These are phyloP conservation scores for Fusarium sp. DNA, from an alignment of 2,329 filamentous ascomycete species.

Conservation along the genomic window DNA sequence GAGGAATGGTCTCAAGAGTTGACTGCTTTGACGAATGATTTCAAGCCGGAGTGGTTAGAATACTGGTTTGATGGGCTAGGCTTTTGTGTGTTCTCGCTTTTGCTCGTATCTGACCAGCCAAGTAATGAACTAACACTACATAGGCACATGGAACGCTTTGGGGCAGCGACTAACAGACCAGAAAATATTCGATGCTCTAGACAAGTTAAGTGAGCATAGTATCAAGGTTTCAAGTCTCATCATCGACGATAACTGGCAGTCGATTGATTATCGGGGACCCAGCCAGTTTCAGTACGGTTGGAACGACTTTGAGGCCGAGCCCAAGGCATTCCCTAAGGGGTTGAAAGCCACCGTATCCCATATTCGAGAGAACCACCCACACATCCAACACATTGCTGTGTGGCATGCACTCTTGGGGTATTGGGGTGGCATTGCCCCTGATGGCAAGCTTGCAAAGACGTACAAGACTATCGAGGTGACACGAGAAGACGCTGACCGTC, in stretches of 20 bases:
- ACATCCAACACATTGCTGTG: slow-evolving; percentile 86
- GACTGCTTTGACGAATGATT: slow-evolving; percentile 60
- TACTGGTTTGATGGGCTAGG: slow-evolving; percentile 94
- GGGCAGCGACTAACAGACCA: slow-evolving; percentile 86
- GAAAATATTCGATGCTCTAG: slow-evolving; percentile 81
- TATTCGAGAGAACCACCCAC: slow-evolving; percentile 77
- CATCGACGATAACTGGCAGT: slow-evolving; percentile 98
- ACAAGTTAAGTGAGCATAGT: slow-evolving; percentile 75
- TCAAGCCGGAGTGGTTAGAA: slow-evolving; percentile 78
- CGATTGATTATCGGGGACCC: slow-evolving; percentile 67
- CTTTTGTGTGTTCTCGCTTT: slow-evolving; percentile 73
- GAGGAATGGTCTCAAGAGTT: slow-evolving; percentile 62
- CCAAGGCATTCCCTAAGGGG: slow-evolving; percentile 81
- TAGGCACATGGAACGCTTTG: slow-evolving; percentile 91
- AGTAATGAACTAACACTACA: slow-evolving; percentile 30
- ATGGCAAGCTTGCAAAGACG: slow-evolving; percentile 77
- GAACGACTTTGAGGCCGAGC: slow-evolving; percentile 89
- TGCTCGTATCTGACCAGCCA: neutral
- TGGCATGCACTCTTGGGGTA: slow-evolving; percentile 94
- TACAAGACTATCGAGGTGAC: slow-evolving; percentile 80
- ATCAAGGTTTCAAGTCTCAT: slow-evolving; percentile 89
- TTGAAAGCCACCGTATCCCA: slow-evolving; percentile 77
- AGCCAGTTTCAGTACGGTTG: slow-evolving; percentile 73
- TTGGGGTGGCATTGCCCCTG: slow-evolving; percentile 88
- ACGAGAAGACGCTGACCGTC: slow-evolving; percentile 61